These are phyloP conservation scores for Aspergillus ustus DNA, from an alignment of 2,329 filamentous ascomycete genomes.

Conservation along the genomic window DNA sequence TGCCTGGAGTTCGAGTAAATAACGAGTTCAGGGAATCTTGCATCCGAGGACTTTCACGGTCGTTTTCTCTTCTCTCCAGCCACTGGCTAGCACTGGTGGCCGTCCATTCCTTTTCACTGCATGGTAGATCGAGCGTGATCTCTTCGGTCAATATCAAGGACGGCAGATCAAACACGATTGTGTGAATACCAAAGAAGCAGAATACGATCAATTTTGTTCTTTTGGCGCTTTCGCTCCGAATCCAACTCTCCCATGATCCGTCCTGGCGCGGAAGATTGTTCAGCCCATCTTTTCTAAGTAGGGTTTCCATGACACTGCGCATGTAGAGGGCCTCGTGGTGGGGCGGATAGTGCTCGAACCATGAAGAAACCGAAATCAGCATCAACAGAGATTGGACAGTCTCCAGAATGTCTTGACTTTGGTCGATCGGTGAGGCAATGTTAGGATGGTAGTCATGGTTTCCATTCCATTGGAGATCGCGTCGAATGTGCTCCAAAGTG, in stretches of 20 bases:
- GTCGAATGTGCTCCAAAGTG: conserved; percentile 37
- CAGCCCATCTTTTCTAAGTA: conserved; percentile 34
- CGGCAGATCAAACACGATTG: conserved; percentile 41
- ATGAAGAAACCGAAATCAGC: conserved; percentile 35
- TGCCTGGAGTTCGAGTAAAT: conserved; percentile 24
- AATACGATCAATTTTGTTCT: conserved; percentile 39
- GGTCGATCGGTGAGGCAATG: neutral
- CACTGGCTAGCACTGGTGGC: conserved; percentile 29
- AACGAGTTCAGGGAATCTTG: conserved; percentile 34
- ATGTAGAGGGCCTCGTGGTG: conserved; percentile 36
- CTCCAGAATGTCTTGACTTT: conserved; percentile 34
- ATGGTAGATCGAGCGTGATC: conserved; percentile 36
- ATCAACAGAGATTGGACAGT: conserved; percentile 35
- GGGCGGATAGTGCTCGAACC: conserved; percentile 38
- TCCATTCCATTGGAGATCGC: conserved; percentile 31
- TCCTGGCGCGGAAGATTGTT: conserved; percentile 35
- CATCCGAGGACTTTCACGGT: conserved; percentile 31
- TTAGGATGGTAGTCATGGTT: conserved; percentile 6
- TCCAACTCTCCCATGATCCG: conserved; percentile 40
- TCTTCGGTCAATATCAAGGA: conserved; percentile 39
- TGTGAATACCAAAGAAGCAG: conserved; percentile 43
- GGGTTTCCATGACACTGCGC: conserved; percentile 35
- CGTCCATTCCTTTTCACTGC: conserved; percentile 40
- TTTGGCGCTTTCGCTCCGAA: conserved; percentile 36
- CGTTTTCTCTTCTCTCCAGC: conserved; percentile 30